phyloP scores from a whole-genome alignment of 1,284 basidiomycete species.

The Hemileia vastatrix region DNA sequence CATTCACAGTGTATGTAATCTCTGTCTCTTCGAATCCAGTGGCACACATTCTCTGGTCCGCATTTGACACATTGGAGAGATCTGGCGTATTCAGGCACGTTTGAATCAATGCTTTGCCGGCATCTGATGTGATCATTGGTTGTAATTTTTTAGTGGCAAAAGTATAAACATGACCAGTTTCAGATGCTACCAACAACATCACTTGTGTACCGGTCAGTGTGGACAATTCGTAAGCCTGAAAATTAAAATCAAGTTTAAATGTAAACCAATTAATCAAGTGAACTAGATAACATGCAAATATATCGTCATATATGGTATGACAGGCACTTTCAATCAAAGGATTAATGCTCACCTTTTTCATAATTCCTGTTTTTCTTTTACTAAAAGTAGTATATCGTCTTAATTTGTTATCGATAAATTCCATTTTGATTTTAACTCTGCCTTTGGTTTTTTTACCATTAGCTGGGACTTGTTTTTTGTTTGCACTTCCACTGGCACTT shows the following conservation, averaged over 20 bases:
- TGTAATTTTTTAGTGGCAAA: slow-evolving; percentile 89
- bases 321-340: no score
- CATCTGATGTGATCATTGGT: slow-evolving; percentile 83
- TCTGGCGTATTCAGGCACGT: slow-evolving; percentile 48
- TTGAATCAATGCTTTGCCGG: slow-evolving; percentile 94
- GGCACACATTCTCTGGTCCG: no score
- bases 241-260: slow-evolving; percentile 3
- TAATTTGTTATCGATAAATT: slow-evolving; percentile 98
- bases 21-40: no score
- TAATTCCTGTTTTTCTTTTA: slow-evolving; percentile 97
- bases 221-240: slow-evolving; percentile 90
- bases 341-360: slow-evolving; percentile 76
- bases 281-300: no score
- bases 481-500: no score
- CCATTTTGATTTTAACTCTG: slow-evolving; percentile 95
- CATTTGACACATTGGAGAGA: no score
- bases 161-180: slow-evolving; percentile 94
- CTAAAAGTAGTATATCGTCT: slow-evolving; percentile 98
- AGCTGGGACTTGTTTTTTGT: no score
- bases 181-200: slow-evolving; percentile 86
- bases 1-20: no score
- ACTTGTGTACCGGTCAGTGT: slow-evolving; percentile 96
- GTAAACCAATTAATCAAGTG: background rate
- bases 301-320: no score
- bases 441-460: slow-evolving; percentile 50